Evolutionary conservation across 352 stramenopile genomes (phyloP).

Genomic region (Plasmopara viticola): DNA sequence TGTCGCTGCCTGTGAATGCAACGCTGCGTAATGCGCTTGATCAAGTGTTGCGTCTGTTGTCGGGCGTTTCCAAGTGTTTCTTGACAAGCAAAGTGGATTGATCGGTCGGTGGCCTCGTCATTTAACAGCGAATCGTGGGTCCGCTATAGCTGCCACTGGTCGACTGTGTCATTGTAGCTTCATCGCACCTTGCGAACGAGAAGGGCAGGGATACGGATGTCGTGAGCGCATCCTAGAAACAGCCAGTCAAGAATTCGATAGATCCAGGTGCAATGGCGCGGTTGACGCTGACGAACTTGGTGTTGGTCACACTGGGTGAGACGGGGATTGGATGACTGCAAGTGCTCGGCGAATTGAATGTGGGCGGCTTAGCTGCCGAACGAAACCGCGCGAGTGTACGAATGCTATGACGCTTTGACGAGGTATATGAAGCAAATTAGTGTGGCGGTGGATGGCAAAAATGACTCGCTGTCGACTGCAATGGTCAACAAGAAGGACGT

Average conservation of each 20-base stretch:
- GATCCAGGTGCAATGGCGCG: slow-evolving; percentile 93
- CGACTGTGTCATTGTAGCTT: slow-evolving; percentile 96
- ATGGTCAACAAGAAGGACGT: slow-evolving; percentile 92
- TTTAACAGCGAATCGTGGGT: slow-evolving; percentile 98
- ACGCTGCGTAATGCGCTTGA: slow-evolving; percentile 89
- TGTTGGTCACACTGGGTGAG: slow-evolving; percentile 90
- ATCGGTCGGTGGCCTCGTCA: slow-evolving; percentile 96
- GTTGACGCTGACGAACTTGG: slow-evolving; percentile 98
- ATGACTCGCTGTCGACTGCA: slow-evolving; percentile 98
- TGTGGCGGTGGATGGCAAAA: slow-evolving; percentile 96
- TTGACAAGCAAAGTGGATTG: slow-evolving; percentile 97
- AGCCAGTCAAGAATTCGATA: slow-evolving; percentile 95
- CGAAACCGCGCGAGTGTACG: slow-evolving; percentile 98
- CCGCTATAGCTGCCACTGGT: slow-evolving; percentile 95
- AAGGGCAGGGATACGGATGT: slow-evolving; percentile 89
- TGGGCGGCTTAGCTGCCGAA: slow-evolving; percentile 98
- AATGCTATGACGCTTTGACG: slow-evolving; percentile 94
- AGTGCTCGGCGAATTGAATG: slow-evolving; percentile 99
- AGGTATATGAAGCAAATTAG: slow-evolving; percentile 93
- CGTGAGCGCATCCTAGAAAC: slow-evolving; percentile 94
- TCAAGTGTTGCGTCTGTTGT: slow-evolving; percentile 92
- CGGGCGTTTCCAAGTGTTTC: slow-evolving; percentile 96
- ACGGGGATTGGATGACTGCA: slow-evolving; percentile 94
- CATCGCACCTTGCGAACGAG: slow-evolving; percentile 90
- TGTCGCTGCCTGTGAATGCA: slow-evolving; percentile 83